These are phyloP conservation scores for Metschnikowia shivogae DNA, from an alignment of 805 yeast species.

Conservation along the genomic window DNA sequence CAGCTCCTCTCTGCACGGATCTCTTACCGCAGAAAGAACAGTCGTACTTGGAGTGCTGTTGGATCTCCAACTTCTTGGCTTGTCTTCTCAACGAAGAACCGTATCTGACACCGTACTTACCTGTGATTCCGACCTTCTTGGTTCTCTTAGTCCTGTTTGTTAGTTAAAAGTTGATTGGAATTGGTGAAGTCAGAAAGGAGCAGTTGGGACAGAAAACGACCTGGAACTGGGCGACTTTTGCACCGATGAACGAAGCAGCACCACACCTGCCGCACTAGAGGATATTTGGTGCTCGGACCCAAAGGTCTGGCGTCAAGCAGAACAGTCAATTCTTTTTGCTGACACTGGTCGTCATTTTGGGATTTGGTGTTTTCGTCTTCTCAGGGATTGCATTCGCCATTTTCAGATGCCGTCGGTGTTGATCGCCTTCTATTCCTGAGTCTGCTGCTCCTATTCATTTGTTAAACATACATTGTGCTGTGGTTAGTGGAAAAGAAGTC, in stretches of 20 bases:
- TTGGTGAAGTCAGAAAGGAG: not conserved
- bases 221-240: no score
- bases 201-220: no score
- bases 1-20: slow-evolving; percentile 94
- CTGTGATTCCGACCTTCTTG: slow-evolving; percentile 99
- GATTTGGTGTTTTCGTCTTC: no score
- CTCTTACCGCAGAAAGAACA: slow-evolving; percentile 99
- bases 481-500: slow-evolving; percentile 13
- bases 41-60: slow-evolving; percentile 98
- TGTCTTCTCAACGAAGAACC: slow-evolving; percentile 99
- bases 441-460: not conserved
- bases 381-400: not conserved
- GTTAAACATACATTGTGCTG: slow-evolving; percentile 20
- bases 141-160: slow-evolving; percentile 97
- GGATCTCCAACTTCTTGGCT: slow-evolving; percentile 98
- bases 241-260: no score
- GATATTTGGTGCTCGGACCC: no score
- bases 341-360: no score
- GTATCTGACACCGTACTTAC: slow-evolving; percentile 99
- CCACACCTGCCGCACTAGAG: no score
- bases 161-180: slow-evolving; percentile 23
- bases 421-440: not conserved
- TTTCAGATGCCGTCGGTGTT: not conserved
- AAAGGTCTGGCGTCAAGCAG: no score
- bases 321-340: no score